Evolutionary conservation across 2,329 filamentous ascomycete species (phyloP), one percentile per base, ranked within the genome.

Genomic region (Colletotrichum agaves): DNA sequence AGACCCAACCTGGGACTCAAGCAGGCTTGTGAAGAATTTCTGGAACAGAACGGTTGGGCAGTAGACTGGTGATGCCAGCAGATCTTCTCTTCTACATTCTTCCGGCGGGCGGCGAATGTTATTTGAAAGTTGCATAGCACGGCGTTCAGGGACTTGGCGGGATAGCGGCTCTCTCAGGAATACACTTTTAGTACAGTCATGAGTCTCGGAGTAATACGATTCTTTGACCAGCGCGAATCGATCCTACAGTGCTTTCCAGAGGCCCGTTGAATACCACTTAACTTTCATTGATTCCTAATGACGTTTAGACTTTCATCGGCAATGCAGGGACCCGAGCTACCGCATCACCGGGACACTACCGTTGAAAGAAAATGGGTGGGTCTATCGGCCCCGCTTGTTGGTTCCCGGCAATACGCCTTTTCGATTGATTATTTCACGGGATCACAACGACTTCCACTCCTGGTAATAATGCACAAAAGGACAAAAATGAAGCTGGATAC

Each of bases 1-100:
- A 85, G 94, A 46, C 91, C 93, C 0, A 98, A 98, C 76, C 84
- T 97, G 49, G 91, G 87, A 1, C 82, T 98, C 65, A 93, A 90
- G 77, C 87, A 92, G 60, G 95, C 93, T 0, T 97, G 93, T 75
- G 89, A 92, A 50, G 92, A 96, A 72, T 98, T 97, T 74, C 81
- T 98, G 66, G 86, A 92, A 31, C 83, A 92, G 72, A 98, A 97
- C 74, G 94, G 93, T 10, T 97, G 96, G 93, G 93, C 94, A 1
- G 94, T 92, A 43, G 94, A 98, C 77, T 98, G 92, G 91, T 97
- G 82, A 71, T 66, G n/a, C 17, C n/a, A 19, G n/a, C 31, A 27
- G 35, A 39, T 4, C 10, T 27, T 4, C 10, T 27, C 3, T 41
- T 49, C 31, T 49, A 21, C 3, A 13, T 5, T 31, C 3, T 57